Base-by-base conservation (phyloP, 2,329 filamentous ascomycete species). In the Microsporum audouinii region DNA sequence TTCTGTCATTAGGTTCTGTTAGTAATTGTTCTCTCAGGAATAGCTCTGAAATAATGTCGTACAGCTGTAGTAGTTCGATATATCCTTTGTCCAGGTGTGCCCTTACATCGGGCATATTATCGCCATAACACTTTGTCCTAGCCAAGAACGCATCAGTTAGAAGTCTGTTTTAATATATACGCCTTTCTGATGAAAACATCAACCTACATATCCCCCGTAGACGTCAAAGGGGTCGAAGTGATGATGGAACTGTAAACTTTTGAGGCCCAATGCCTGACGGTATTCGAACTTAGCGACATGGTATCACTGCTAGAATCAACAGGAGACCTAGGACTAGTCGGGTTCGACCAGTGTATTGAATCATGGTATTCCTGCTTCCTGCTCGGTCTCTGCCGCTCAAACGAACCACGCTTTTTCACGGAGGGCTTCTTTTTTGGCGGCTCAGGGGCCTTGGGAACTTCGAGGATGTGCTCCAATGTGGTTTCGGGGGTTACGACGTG, bases 241-340 rank as follows among this genome's bases (percentile, higher is more conserved):
- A 67, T 64, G 57, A 63, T 62, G 27, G 68, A 67, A 3, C 66
- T 60, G 53, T 78, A 78, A 0, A 77, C 71, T 5, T 66, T 68
- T 58, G 69, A 71, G 2, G 76, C 71, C 77, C 77, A 79, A 65
- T 79, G 77, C 7, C 71, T 69, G 59, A 68, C 64, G 1, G 73
- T 73, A 33, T 69, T 68, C 23, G 70, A 72, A 2, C 69, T 70
- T 23, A 36, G 10, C 45, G n/a, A 31, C 59, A 57, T 51, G 10
- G 23, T n/a, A 39, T 47, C 49, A 14, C 45, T 49, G 14, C 33
- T 29, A 10, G 49, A 27, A 6, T 56, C 36, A 31, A 29, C 27
- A 3, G 51, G 49, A 14, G 51, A 62, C 17, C 39, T 41, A 3
- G 59, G 58, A 7, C 55, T 51, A 3, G 53, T 51, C 43, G 34